Percentiles rank a stretch among this genome's conserved stretches.
Evolutionary conservation across 352 stramenopile genomes (phyloP).

Genomic region (Phytophthora cryptogea): DNA sequence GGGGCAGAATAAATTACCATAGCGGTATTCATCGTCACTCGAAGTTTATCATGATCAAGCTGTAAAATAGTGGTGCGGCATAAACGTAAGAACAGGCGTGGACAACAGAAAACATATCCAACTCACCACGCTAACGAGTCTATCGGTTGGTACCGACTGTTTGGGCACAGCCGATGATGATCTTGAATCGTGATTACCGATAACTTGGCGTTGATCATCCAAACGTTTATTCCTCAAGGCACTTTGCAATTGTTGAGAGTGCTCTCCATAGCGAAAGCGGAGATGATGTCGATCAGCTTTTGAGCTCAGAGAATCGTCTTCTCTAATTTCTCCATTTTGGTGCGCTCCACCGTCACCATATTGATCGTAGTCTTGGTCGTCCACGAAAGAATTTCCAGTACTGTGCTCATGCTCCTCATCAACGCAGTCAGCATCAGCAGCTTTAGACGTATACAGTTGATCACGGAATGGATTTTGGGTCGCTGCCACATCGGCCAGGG

Average conservation of each 20-base stretch:
- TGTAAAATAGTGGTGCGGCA: constrained; percentile 8
- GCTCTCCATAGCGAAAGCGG: constrained; percentile 18
- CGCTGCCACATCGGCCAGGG: constrained; percentile 20
- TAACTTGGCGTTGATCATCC: constrained; percentile 3
- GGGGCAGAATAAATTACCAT: constrained; percentile 21
- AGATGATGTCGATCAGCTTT: constrained; percentile 10
- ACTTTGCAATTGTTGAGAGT: constrained; percentile 5
- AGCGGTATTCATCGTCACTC: constrained; percentile 30
- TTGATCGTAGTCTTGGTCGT: constrained; percentile 6
- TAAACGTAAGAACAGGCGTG: constrained; percentile 9
- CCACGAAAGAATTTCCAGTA: neutral
- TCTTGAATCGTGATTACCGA: constrained; percentile 9
- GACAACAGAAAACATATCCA: neutral
- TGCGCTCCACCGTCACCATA: constrained; percentile 1
- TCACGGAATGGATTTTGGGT: constrained; percentile 26
- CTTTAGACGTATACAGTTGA: constrained; percentile 7
- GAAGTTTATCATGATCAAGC: constrained; percentile 30
- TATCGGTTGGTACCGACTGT: constrained; percentile 11
- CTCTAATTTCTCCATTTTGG: neutral
- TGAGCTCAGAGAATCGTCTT: constrained; percentile 5
- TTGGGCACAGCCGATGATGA: constrained; percentile 4
- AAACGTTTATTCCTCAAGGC: neutral
- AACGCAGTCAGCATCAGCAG: constrained; percentile 1
- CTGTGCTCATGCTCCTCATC: constrained; percentile 8
- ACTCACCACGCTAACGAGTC: constrained; percentile 27